phyloP scores from a whole-genome alignment of 1,139 yeast genomes.

The Nakaseomyces glabratus region DNA sequence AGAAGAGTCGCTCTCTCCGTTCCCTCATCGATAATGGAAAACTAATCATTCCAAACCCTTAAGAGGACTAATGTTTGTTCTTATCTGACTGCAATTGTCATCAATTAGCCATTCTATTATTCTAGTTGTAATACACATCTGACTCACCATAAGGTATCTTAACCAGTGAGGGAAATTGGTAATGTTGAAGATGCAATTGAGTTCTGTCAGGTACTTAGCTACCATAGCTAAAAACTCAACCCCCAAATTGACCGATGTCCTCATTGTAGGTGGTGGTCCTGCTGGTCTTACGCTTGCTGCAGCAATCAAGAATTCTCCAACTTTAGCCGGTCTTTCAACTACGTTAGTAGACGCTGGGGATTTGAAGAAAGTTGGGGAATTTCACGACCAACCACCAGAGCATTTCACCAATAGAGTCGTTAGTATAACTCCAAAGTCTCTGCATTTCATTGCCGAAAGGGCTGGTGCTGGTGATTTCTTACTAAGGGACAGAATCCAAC shows the following conservation, averaged over 20 bases:
- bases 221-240: slow-evolving; percentile 7
- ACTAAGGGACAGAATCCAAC: slow-evolving; percentile 62
- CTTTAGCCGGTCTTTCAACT: slow-evolving; percentile 51
- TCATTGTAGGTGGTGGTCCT: slow-evolving; percentile 95
- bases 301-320: slow-evolving; percentile 59
- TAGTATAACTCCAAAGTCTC: slow-evolving; percentile 75
- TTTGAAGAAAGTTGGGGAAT: slow-evolving; percentile 43
- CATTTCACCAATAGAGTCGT: slow-evolving; percentile 72
- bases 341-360: slow-evolving; percentile 67
- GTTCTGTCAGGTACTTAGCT: slow-evolving; percentile 9
- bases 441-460: slow-evolving; percentile 53
- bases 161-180: too few relatives aligned
- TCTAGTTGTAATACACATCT: too few relatives aligned
- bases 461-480: slow-evolving; percentile 79
- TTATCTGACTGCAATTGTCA: too few relatives aligned
- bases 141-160: too few relatives aligned
- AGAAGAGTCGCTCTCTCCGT: too few relatives aligned
- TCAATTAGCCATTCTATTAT: too few relatives aligned
- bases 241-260: slow-evolving; percentile 45
- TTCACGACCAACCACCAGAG: slow-evolving; percentile 45
- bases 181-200: too few relatives aligned
- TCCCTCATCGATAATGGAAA: too few relatives aligned
- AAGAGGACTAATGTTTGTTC: too few relatives aligned
- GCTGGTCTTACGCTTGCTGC: slow-evolving; percentile 87
- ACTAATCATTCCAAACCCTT: too few relatives aligned